These are phyloP conservation scores for Begonia masoniana DNA, from an alignment of 306 rosid species.

Conservation along the genomic window DNA sequence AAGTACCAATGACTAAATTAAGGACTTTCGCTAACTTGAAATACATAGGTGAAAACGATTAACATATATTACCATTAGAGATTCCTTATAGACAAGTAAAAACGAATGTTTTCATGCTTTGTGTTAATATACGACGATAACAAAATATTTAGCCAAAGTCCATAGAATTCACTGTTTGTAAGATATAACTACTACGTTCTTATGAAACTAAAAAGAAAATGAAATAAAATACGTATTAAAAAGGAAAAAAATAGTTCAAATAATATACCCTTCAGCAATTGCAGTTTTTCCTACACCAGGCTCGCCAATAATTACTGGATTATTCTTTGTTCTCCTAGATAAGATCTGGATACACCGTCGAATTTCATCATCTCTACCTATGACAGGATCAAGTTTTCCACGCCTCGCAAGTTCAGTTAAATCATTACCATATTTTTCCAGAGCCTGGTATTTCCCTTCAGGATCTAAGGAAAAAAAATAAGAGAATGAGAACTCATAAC, in stretches of 20 bases:
- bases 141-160: too few relatives aligned
- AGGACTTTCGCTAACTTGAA: too few relatives aligned
- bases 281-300: conserved; percentile 99
- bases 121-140: too few relatives aligned
- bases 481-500: not conserved
- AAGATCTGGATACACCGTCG: conserved; percentile 86
- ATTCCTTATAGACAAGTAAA: too few relatives aligned
- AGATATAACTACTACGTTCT: not conserved
- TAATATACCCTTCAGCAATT: conserved; percentile 91
- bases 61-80: too few relatives aligned
- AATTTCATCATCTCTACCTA: conserved; percentile 95
- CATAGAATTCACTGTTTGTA: too few relatives aligned
- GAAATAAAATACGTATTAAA: not conserved
- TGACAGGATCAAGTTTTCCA: conserved; percentile 96
- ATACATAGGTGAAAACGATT: too few relatives aligned
- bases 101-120: too few relatives aligned
- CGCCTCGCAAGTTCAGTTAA: conserved; percentile 93
- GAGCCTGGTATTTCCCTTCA: conserved; percentile 83
- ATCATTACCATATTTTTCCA: conserved; percentile 82
- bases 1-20: not conserved
- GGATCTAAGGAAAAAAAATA: conserved; percentile 43
- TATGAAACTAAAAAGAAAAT: too few relatives aligned
- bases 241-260: not conserved
- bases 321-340: conserved; percentile 88
- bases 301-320: conserved; percentile 96